A percentile compares a stretch with the other conserved stretches of the same genome.
Evolutionary conservation across 305 asterid species (phyloP).

Genomic region (Coffea humblotiana): DNA sequence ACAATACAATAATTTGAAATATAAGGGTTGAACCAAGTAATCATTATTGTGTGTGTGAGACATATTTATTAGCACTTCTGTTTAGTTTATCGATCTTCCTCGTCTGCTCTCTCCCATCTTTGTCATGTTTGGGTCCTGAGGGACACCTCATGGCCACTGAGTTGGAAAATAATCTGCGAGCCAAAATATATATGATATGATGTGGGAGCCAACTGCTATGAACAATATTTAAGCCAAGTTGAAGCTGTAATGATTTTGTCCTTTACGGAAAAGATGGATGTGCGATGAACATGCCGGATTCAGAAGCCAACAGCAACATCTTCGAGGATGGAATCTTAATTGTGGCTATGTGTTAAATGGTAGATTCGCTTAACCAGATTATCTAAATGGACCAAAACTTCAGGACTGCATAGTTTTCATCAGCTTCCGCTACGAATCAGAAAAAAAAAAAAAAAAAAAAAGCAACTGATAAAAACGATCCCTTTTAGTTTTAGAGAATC

Average conservation of each 20-base stretch:
- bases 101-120: not conserved
- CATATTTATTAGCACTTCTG: not conserved
- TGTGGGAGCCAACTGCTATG: not conserved
- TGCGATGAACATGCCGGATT: not conserved
- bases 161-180: not conserved
- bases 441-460: not conserved
- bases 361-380: not conserved
- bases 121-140: not conserved
- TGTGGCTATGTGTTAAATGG: not conserved
- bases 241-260: constrained; percentile 14
- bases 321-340: not conserved
- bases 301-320: not conserved
- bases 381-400: not conserved
- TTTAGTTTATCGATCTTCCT: not conserved
- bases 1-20: not conserved
- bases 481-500: not conserved
- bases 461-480: not conserved
- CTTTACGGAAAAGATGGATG: not conserved
- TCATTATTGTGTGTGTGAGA: not conserved
- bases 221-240: not conserved
- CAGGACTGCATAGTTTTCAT: not conserved
- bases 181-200: not conserved
- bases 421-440: too few species aligned
- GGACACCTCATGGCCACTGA: not conserved
- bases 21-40: not conserved